Base-by-base conservation (phyloP, 2,329 filamentous ascomycete genomes). In the Fusarium algeriense region DNA sequence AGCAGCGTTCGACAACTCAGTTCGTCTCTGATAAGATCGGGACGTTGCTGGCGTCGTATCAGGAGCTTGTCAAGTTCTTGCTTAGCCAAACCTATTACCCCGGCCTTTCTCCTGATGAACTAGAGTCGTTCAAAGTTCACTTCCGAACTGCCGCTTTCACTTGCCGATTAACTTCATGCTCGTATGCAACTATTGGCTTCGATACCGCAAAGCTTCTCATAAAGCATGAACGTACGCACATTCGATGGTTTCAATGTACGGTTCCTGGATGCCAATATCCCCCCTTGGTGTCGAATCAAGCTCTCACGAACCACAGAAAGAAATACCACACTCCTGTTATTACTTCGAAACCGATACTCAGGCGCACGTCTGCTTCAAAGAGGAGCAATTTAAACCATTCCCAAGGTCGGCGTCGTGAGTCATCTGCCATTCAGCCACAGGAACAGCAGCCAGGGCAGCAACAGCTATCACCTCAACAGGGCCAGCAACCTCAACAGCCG, bases 361-460 rank as follows among this genome's bases (percentile, higher is more conserved):
- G 34, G 34, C 34, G 17, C 34, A 35, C 34, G 15, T 35, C 34
- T 35, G 11, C 34, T 35, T 35, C 34, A 35, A 35, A 35, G 13
- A 15, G 34, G 34, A 35, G 14, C 14, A 35, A 35, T 35, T 35
- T 17, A 35, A 15, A 35, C 14, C 34, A 35, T 35, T 35, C 34
- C 34, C 34, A 15, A 17, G 34, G 7, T 35, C 34, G 13, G 34
- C 34, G 34, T 35, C 13, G 14, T 9, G 34, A 35, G 13, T 15
- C 34, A 35, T 35, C 34, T 13, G 14, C 14, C 34, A 35, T 6
- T 35, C 34, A 35, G 34, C 34, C 34, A 35, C 74, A 77, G 55
- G 56, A 59, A 17, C 70, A 69, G 32, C 75, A 70, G 10, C 62
- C 62, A 9, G 70, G 50, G 60, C 57, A 53, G 23, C 67, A 65